Base-by-base conservation (phyloP, 768 basidiomycete genomes). In the Tremella yokohamensis region DNA sequence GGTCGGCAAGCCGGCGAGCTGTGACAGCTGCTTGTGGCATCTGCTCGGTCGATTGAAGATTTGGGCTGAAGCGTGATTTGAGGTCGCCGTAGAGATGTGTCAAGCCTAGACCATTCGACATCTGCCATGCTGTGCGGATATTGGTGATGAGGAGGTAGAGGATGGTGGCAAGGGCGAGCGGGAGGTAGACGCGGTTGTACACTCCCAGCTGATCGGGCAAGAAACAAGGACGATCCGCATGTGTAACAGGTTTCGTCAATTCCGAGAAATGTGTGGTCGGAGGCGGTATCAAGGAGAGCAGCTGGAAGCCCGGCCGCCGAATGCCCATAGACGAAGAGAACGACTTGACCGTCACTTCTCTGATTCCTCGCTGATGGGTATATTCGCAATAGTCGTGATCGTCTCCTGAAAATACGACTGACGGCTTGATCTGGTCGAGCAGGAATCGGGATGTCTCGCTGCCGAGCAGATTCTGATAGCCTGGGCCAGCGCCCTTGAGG, bases 301-400 rank as follows among this genome's bases (percentile, higher is more conserved):
- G 82, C 65, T 94, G 90, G 77, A 92, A 91, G 40, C 91, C 94
- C 6, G 94, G 92, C 25, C 80, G 80, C 44, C 82, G 81, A 52
- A 98, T 83, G 29, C 88, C 89, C 84, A 90, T 89, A 2, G 86
- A 87, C 81, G 92, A 89, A 12, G 90, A 90, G 68, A 96, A 81
- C 1, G 90, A 87, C 74, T 91, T 96, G 69, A 97, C 83, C 0
- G 90, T 88, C 18, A 93, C 81, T 78, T 98, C 93, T 51, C 81
- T 82, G 12, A 84, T 78, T 37, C 75, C 75, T 11, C 54, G 59
- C 34, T 66, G 65, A 73, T 86, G 84, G 71, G 79, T 79, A 69
- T 85, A 84, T 78, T 89, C 89, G 76, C 94, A 98, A 63, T 93
- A 90, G 68, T 97, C 94, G 73, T 96, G 92, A 70, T 97, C 92